Percentiles rank a stretch among this genome's conserved stretches.
Evolutionary conservation across 352 stramenopile species (phyloP).

Genomic region (Globisporangium rhizosaccharum): DNA sequence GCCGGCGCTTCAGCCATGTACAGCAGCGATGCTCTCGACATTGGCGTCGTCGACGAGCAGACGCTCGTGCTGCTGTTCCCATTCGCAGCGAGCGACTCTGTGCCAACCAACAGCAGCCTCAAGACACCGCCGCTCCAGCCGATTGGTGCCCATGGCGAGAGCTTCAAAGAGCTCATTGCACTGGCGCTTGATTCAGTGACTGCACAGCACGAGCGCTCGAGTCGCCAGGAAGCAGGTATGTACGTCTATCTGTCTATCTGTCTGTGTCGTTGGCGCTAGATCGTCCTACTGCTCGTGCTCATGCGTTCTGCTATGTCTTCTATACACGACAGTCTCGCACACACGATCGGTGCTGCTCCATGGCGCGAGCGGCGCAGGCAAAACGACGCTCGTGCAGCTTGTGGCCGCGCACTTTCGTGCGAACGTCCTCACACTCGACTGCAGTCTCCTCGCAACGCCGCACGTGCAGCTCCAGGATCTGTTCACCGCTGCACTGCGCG

Average conservation of each 20-base stretch:
- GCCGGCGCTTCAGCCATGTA: not conserved
- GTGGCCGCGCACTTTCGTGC: constrained; percentile 37
- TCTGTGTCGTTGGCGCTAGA: not conserved
- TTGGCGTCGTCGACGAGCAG: constrained; percentile 47
- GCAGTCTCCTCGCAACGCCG: constrained; percentile 43
- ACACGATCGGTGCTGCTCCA: constrained; percentile 56
- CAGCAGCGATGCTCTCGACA: constrained; percentile 10
- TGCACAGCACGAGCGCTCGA: not conserved
- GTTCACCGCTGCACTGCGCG: constrained; percentile 62
- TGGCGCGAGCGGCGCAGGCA: constrained; percentile 60
- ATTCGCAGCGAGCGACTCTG: constrained; percentile 17
- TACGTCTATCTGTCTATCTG: no score
- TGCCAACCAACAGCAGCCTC: not conserved
- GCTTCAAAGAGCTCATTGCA: constrained; percentile 32
- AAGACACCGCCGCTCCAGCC: constrained; percentile 14
- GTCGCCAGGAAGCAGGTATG: constrained; percentile 9
- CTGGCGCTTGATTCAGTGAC: constrained; percentile 22
- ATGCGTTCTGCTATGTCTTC: not conserved
- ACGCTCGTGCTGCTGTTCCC: constrained; percentile 60
- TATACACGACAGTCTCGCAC: constrained; percentile 8
- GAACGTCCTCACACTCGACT: constrained; percentile 64
- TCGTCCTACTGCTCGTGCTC: not conserved
- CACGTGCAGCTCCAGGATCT: constrained; percentile 53
- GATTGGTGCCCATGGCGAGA: constrained; percentile 32
- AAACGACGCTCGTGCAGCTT: constrained; percentile 61